Conservation (phyloP, 192 early-diverging fungal species). For the Umbelopsis ramanniana region DNA sequence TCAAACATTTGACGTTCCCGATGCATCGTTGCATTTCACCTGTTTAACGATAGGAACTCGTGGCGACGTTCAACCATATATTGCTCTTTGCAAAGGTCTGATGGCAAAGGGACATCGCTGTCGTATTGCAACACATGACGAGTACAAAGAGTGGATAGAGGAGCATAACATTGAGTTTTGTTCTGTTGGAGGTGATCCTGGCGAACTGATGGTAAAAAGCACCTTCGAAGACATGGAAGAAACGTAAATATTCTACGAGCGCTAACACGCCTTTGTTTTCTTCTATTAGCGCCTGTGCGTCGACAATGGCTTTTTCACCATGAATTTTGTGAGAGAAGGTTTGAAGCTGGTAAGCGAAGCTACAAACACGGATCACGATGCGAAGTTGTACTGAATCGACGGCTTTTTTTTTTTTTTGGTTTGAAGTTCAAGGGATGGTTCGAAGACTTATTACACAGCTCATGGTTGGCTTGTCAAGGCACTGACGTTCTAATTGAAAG, state of each 20-base stretch:
- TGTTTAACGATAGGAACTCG: slow-evolving; percentile 74
- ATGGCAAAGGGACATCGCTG: slow-evolving; percentile 65
- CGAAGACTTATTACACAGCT: slow-evolving; percentile 57
- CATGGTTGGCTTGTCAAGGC: slow-evolving; percentile 62
- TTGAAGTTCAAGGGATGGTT: slow-evolving; percentile 67
- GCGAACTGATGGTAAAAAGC: slow-evolving; percentile 57
- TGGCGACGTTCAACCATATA: slow-evolving; percentile 77
- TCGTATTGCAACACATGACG: slow-evolving; percentile 70
- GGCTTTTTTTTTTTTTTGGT: not conserved
- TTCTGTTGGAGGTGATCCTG: slow-evolving; percentile 65
- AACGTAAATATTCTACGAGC: not conserved
- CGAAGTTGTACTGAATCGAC: not conserved
- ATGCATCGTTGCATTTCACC: slow-evolving; percentile 62
- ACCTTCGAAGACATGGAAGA: not conserved
- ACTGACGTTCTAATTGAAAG: slow-evolving; percentile 73
- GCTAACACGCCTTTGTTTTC: not conserved
- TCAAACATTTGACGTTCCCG: slow-evolving; percentile 39
- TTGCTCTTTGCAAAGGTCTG: slow-evolving; percentile 71
- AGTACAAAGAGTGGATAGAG: slow-evolving; percentile 68
- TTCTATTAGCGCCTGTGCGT: slow-evolving; percentile 56
- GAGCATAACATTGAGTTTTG: slow-evolving; percentile 72
- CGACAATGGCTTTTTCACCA: slow-evolving; percentile 71
- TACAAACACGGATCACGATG: not conserved
- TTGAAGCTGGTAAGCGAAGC: slow-evolving; percentile 39
- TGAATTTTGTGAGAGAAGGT: slow-evolving; percentile 63